Evolutionary conservation across 2,329 filamentous ascomycete genomes (phyloP), one percentile per base, ranked within the genome.

Genomic region (Exophiala phaeomuriformis): DNA sequence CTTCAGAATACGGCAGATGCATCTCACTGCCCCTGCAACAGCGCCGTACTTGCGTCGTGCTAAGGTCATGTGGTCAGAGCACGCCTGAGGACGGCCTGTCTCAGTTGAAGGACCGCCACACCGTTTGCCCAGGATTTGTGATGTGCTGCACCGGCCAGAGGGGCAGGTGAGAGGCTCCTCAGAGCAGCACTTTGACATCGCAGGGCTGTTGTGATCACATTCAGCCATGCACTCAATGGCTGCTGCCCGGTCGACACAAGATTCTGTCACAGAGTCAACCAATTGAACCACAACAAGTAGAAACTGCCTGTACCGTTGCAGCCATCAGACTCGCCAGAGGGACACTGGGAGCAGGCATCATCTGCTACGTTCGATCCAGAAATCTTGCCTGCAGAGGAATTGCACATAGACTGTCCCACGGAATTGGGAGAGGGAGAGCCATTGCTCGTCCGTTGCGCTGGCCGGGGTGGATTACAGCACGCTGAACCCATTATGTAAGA

Each of bases 1-100:
- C 31, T 45, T 57, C 10, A 81, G 70, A 27, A 75, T 71, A 12
- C 77, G 72, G 53, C 77, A 80, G 56, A 80, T 75, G 61, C 77
- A 80, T 2, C 76, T 77, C 1, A 81, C 64, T 3, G 75, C 72
- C 40, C 72, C 64, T 1, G 79, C 70, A 8, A 61, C 74, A 2
- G 68, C 67, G 1, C 66, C 69, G 49, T 78, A 79, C 28, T 63
- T 67, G 28, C 69, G 64, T 30, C 65, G 68, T 1, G 69, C 64
- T 4, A 67, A 67, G 7, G 60, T 64, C 1, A 55, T 53, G 54
- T 78, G 75, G 4, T 67, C 44, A 29, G 54, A 57, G 59, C 75
- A 78, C 31, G 71, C 42, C 68, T 62, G 8, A 63, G 61, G 35
- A 53, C 50, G 49, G 37, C 12, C 19, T 31, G 60, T 49, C 31